Conservation (phyloP, 352 stramenopile species). For the Phytophthora pistaciae region DNA sequence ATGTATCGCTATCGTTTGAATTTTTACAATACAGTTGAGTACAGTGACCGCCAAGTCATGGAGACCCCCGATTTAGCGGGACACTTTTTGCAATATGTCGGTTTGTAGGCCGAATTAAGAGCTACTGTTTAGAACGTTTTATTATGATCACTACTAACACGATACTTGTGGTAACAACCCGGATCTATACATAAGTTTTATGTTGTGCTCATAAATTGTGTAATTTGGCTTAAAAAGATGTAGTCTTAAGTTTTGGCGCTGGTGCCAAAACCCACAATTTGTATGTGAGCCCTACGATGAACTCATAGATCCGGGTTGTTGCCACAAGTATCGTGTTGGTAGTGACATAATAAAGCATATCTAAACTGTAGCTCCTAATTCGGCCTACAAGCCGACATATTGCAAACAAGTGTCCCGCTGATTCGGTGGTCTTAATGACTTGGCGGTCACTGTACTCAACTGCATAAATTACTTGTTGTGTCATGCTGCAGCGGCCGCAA, state of each 20-base stretch:
- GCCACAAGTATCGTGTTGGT: not conserved
- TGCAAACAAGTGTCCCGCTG: not conserved
- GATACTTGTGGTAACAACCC: conserved; percentile 1
- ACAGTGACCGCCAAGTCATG: not conserved
- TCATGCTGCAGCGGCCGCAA: no score
- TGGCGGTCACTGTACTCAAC: not conserved
- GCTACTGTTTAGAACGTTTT: not conserved
- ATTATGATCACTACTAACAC: not conserved
- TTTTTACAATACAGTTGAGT: no score
- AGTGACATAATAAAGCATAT: not conserved
- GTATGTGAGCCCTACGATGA: not conserved
- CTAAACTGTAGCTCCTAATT: not conserved
- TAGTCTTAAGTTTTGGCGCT: not conserved
- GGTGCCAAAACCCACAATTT: not conserved
- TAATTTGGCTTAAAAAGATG: not conserved
- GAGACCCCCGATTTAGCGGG: not conserved
- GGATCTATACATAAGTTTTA: not conserved
- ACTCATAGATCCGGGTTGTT: not conserved
- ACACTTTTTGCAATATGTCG: not conserved
- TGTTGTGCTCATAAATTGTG: not conserved
- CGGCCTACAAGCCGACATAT: not conserved
- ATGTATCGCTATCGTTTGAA: no score
- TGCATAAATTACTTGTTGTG: no score
- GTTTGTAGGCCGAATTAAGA: not conserved
- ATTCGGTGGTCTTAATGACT: not conserved